phyloP scores from a whole-genome alignment of 2,329 filamentous ascomycete genomes.

The Penicillium sp. region DNA sequence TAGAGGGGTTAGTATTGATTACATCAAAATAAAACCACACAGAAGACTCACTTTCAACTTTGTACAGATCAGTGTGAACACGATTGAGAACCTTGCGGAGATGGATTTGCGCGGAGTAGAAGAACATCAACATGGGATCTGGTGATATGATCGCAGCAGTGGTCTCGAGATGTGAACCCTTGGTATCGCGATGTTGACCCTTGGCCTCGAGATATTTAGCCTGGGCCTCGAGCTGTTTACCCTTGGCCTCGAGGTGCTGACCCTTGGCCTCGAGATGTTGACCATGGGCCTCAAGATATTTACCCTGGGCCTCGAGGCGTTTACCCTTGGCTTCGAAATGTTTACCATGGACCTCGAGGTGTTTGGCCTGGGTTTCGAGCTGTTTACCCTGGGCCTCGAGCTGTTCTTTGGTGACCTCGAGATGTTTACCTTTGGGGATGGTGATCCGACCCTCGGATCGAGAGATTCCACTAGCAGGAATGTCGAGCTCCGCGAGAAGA shows the following conservation, averaged over 20 bases:
- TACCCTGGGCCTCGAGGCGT: conserved; percentile 38
- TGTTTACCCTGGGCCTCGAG: conserved; percentile 27
- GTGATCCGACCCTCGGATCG: conserved; percentile 51
- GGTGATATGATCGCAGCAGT: conserved; percentile 34
- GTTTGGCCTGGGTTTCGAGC: conserved; percentile 34
- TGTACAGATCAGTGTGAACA: conserved; percentile 58
- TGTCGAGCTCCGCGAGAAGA: conserved; percentile 80
- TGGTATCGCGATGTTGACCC: conserved; percentile 33
- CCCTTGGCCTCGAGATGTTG: conserved; percentile 36
- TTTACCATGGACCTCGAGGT: conserved; percentile 33
- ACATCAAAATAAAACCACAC: neutral
- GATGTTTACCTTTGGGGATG: conserved; percentile 40
- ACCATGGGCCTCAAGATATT: conserved; percentile 38
- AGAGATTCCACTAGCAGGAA: conserved; percentile 62
- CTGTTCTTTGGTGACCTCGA: conserved; percentile 18
- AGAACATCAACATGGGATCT: conserved; percentile 52
- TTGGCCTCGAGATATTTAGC: conserved; percentile 38
- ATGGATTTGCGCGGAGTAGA: conserved; percentile 63
- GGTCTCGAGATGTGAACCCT: conserved; percentile 1
- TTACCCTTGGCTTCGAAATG: conserved; percentile 38
- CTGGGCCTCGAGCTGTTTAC: conserved; percentile 36
- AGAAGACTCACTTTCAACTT: conserved; percentile 26
- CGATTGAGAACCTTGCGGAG: conserved; percentile 58
- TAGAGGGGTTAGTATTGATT: neutral
- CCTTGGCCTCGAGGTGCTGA: conserved; percentile 37